Evolutionary conservation across 768 basidiomycete genomes (phyloP).

Genomic region (Kondoa malvinella): DNA sequence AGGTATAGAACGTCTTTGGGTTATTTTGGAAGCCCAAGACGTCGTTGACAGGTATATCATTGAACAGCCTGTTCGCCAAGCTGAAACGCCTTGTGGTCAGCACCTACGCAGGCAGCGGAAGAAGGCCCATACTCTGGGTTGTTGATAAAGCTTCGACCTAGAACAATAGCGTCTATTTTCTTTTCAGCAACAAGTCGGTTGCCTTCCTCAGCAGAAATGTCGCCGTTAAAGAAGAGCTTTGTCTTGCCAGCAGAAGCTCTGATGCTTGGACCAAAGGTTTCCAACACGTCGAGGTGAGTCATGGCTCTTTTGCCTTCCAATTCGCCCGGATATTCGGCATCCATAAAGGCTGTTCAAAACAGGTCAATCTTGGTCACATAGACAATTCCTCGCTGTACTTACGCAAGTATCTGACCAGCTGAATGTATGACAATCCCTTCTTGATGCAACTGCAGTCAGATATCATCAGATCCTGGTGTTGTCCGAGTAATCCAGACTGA

Average conservation of each 20-base stretch:
- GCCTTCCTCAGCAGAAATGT: conserved; percentile 34
- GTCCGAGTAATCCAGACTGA: no score
- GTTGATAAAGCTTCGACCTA: conserved; percentile 27
- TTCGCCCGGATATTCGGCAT: background rate
- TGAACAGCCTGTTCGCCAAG: background rate
- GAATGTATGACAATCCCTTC: background rate
- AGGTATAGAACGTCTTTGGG: background rate
- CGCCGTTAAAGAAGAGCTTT: conserved; percentile 35
- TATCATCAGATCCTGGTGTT: no score
- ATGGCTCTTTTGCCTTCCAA: conserved; percentile 27
- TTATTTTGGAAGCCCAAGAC: background rate
- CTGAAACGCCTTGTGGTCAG: background rate
- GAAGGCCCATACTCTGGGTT: background rate
- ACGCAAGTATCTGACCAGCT: conserved; percentile 3
- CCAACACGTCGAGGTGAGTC: conserved; percentile 36
- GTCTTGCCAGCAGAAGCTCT: conserved; percentile 28
- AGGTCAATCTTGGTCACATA: background rate
- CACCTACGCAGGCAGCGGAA: background rate
- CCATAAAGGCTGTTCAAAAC: no score
- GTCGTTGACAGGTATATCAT: background rate
- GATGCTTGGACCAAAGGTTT: conserved; percentile 33
- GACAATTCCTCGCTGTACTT: no score
- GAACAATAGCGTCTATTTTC: conserved; percentile 33
- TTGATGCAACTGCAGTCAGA: no score
- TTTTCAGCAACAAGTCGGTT: conserved; percentile 32